Evolutionary conservation across 345 rosid genomes (phyloP), one percentile per base, ranked within the genome.

Genomic region (Salix suchowensis): DNA sequence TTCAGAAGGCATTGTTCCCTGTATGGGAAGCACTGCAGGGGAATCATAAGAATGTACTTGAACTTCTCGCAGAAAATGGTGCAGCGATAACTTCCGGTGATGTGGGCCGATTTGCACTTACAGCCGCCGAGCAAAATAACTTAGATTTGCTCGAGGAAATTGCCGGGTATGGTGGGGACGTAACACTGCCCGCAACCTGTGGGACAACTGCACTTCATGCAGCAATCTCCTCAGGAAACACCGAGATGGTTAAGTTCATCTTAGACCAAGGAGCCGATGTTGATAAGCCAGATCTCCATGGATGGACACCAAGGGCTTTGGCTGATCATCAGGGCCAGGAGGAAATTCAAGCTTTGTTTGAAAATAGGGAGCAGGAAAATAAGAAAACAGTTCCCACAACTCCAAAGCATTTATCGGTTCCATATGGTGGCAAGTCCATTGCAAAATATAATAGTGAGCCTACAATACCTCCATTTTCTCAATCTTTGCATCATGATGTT

Each of bases 1-100:
- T 85, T 80, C 87, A 1, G 95, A 92, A 85, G 97, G 97, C 55
- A 91, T 73, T 62, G 88, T 94, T 32, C 92, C 92, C 98, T 1
- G 77, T 94, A 48, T 94, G 97, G 98, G 97, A 92, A 80, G 97
- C 98, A 73, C 80, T 94, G 64, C 42, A 76, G 69, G 95, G 92
- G 67, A 76, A 84, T 71, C 95, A 92, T 68, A 72, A 87, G 40
- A 69, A 73, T 2, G 84, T 88, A 66, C 73, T 84, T 14, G 87
- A 88, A 71, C 85, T 89, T 48, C 87, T 94, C 0, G 65, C 78
- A 5, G 91, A 92, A 60, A 94, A 90, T 44, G 94, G 95, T 0
- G 97, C 95, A 32, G 82, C 26, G 15, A 4, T 94, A 67, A 77
- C 83, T 70, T 37, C 81, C 1, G 97, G 91, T 15, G 86, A 89